Evolutionary conservation across 345 rosid species (phyloP).

Genomic region (Citrus hindsii): DNA sequence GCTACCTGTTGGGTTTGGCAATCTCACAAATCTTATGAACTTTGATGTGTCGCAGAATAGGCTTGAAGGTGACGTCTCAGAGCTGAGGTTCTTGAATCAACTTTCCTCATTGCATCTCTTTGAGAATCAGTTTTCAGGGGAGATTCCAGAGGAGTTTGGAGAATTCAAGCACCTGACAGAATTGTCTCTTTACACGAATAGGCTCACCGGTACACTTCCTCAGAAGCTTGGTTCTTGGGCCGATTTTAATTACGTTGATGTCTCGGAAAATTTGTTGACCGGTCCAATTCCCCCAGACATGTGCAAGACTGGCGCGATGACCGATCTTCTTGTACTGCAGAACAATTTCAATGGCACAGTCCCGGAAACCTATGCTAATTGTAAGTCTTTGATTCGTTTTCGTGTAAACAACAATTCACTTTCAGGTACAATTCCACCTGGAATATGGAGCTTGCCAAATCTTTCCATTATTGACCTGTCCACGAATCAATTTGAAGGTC

Average conservation of each 20-base stretch:
- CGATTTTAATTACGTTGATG: slow-evolving; percentile 47
- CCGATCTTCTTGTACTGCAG: slow-evolving; percentile 53
- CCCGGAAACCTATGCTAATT: slow-evolving; percentile 53
- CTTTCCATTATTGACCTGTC: slow-evolving; percentile 54
- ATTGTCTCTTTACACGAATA: slow-evolving; percentile 61
- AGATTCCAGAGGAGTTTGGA: slow-evolving; percentile 65
- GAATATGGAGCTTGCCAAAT: slow-evolving; percentile 78
- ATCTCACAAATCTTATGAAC: slow-evolving; percentile 42
- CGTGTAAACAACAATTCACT: slow-evolving; percentile 66
- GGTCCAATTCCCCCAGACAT: slow-evolving; percentile 79
- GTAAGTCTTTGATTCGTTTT: slow-evolving; percentile 53
- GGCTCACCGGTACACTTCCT: slow-evolving; percentile 69
- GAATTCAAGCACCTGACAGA: slow-evolving; percentile 49
- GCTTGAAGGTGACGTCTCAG: slow-evolving; percentile 65
- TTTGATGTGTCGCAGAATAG: slow-evolving; percentile 64
- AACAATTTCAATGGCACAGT: slow-evolving; percentile 63
- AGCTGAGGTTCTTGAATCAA: slow-evolving; percentile 40
- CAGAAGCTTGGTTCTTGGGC: slow-evolving; percentile 62
- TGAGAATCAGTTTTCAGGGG: slow-evolving; percentile 61
- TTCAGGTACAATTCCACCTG: slow-evolving; percentile 53
- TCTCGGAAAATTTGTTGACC: slow-evolving; percentile 68
- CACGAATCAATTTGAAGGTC: slow-evolving; percentile 60
- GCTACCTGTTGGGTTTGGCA: slow-evolving; percentile 58
- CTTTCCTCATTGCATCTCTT: slow-evolving; percentile 57
- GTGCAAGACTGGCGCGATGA: slow-evolving; percentile 69